Evolutionary conservation across 2,329 filamentous ascomycete genomes (phyloP).

Genomic region (Phoma herbarum): DNA sequence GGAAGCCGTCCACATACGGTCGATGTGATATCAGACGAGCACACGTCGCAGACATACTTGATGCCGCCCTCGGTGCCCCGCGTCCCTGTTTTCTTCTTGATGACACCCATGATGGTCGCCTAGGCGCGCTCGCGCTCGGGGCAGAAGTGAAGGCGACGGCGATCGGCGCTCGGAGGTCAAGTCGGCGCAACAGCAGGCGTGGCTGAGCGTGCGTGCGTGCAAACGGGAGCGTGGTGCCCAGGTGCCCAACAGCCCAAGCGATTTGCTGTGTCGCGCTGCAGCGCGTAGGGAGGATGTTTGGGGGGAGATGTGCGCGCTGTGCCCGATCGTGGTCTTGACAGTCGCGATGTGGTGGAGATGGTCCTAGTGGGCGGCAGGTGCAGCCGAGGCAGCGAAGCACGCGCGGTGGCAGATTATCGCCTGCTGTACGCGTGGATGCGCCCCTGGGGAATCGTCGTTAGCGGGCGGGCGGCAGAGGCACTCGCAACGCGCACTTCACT

Average conservation of each 20-base stretch:
- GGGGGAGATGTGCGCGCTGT: slow-evolving; percentile 14
- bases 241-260: slow-evolving; percentile 9
- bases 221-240: neutral
- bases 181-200: neutral
- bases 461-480: neutral
- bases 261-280: slow-evolving; percentile 2
- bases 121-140: slow-evolving; percentile 16
- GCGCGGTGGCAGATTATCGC: neutral
- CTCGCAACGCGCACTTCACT: slow-evolving; percentile 2
- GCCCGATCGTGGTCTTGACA: slow-evolving; percentile 1
- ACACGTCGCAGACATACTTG: slow-evolving; percentile 98
- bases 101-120: slow-evolving; percentile 77
- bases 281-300: slow-evolving; percentile 1
- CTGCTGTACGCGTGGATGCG: neutral
- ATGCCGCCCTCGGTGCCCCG: slow-evolving; percentile 77
- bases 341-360: slow-evolving; percentile 6
- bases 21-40: slow-evolving; percentile 94
- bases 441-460: neutral
- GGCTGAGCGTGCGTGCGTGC: slow-evolving; percentile 1
- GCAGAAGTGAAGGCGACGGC: slow-evolving; percentile 22
- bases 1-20: slow-evolving; percentile 69
- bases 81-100: slow-evolving; percentile 91
- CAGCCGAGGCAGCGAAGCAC: slow-evolving; percentile 27
- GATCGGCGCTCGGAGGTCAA: slow-evolving; percentile 1
- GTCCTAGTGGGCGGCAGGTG: slow-evolving; percentile 30